Percentiles rank a stretch among this genome's conserved stretches.
Conservation (phyloP, 139 green algal genomes). For the Chlorella sp. region DNA sequence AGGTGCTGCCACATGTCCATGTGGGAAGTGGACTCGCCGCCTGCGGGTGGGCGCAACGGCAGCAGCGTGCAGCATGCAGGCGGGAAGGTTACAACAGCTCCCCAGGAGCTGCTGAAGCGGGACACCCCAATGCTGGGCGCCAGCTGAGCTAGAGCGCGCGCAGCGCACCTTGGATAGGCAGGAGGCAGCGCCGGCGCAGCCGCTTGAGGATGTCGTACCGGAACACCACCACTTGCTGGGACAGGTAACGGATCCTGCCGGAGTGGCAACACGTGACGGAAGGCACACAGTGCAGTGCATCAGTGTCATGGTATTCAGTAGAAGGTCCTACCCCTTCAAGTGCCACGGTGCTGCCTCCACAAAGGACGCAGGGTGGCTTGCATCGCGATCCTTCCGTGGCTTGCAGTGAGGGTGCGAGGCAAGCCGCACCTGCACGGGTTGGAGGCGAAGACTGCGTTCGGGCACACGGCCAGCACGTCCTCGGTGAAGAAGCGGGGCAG, state of each 20-base stretch:
- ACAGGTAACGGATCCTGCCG: slow-evolving; percentile 30
- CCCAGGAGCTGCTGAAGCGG: background rate
- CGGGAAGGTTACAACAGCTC: background rate
- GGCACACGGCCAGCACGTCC: slow-evolving; percentile 45
- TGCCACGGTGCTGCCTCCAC: background rate
- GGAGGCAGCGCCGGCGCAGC: slow-evolving; percentile 35
- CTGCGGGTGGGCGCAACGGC: slow-evolving; percentile 1
- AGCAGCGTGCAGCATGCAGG: background rate
- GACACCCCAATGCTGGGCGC: background rate
- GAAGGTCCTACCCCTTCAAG: background rate
- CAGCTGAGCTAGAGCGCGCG: background rate
- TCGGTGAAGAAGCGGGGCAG: slow-evolving; percentile 53
- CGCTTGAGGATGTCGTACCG: slow-evolving; percentile 46
- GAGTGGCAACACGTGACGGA: no score
- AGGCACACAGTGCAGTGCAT: background rate
- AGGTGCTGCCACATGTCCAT: slow-evolving; percentile 55
- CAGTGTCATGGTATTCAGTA: background rate
- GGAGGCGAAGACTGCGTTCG: slow-evolving; percentile 56
- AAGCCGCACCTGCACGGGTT: slow-evolving; percentile 66
- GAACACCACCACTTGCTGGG: slow-evolving; percentile 54
- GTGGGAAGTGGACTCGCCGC: background rate
- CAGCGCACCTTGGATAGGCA: slow-evolving; percentile 28
- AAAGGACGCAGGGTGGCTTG: background rate
- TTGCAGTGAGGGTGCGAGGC: background rate
- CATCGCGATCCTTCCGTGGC: background rate